phyloP scores from a whole-genome alignment of 345 rosid species.

The Firmiana major region DNA sequence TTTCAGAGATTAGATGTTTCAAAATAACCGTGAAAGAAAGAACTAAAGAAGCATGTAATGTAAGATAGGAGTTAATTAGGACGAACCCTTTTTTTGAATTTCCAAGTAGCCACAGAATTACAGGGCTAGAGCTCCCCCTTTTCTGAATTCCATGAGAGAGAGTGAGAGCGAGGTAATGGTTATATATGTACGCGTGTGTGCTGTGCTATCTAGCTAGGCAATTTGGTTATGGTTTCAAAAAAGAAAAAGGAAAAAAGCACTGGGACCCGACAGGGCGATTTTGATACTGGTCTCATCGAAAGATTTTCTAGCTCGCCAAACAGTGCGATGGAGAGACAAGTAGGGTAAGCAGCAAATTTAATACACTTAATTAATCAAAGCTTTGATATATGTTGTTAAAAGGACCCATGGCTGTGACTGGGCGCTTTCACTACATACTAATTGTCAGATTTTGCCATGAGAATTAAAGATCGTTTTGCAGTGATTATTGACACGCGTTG shows the following conservation, averaged over 20 bases:
- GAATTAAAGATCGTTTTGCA: conserved; percentile 16
- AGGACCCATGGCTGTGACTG: conserved; percentile 5
- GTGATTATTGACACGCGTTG: conserved; percentile 28
- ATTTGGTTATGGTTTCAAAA: conserved; percentile 15
- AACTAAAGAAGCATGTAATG: background rate
- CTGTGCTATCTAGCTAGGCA: background rate
- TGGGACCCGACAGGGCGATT: conserved; percentile 12
- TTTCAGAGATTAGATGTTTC: conserved; percentile 15
- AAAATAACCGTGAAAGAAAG: conserved; percentile 5
- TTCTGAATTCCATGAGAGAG: conserved; percentile 6
- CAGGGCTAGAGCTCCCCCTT: background rate
- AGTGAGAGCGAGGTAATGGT: background rate
- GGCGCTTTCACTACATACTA: conserved; percentile 14
- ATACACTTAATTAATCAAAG: background rate
- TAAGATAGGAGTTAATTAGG: background rate
- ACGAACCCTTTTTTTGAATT: background rate
- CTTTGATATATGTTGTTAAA: background rate
- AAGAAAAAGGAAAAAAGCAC: background rate
- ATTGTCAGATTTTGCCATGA: conserved; percentile 21
- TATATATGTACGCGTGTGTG: background rate
- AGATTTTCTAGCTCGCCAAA: conserved; percentile 17
- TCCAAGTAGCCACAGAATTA: background rate
- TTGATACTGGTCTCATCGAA: conserved; percentile 20
- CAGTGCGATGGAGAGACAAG: background rate
- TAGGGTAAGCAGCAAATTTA: background rate